Evolutionary conservation across 2,329 filamentous ascomycete genomes (phyloP), one percentile per base, ranked within the genome.

Genomic region (Colletotrichum caudatum): DNA sequence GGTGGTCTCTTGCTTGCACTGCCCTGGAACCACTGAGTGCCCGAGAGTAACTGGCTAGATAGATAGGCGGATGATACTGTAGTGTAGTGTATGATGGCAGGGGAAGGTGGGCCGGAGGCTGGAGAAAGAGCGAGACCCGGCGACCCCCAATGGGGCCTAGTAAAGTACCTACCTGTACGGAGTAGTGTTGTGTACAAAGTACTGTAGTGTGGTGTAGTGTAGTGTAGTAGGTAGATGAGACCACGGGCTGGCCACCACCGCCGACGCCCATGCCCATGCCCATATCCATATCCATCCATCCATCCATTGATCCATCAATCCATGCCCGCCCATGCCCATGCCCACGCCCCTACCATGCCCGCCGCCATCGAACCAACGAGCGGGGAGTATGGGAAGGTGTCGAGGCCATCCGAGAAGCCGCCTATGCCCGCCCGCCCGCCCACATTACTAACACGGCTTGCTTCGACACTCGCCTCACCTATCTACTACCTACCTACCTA

Each of bases 381-480:
- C 37, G 68, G 39, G 64, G n/a, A 20, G 53, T 26, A 64, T 58
- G 61, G 41, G 44, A 66, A 53, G 41, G 54, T 14, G 61, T 51
- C 37, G 20, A 62, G 64, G 64, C 69, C 69, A 58, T 62, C 69
- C 58, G 58, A 65, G 62, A 69, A 69, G 69, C 37, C 64, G 69
- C 39, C 64, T 63, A 57, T 66, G 68, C 64, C 41, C 18, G 44
- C 18, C 41, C 6, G 20, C 3, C 20, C n/a, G 46, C 46, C 69
- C 69, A 69, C 64, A 71, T 71, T 71, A 69, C 69, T 71, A 71
- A 71, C 69, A 63, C 69, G 18, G 26, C 23, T 68, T 66, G 26
- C 23, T 68, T 66, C 50, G 54, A 71, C 64, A 60, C 64, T 66
- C 56, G 20, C 63, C 48, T 70, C 39, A 59, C 68, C 68, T 62